These are phyloP conservation scores for Scheffersomyces quercinus DNA, from an alignment of 1,139 yeast species.

Conservation along the genomic window DNA sequence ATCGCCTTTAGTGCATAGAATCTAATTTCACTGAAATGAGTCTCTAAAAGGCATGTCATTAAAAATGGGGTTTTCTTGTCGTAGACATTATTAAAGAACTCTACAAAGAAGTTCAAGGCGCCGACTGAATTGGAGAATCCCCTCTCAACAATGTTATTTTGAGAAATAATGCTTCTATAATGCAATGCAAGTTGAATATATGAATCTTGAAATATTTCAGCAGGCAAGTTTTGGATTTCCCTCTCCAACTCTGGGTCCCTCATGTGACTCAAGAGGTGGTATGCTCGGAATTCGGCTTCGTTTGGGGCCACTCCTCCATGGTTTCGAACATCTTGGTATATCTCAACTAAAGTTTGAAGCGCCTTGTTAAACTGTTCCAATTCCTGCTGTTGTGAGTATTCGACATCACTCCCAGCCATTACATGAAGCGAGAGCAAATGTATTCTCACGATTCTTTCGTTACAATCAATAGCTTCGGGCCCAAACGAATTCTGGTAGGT, in stretches of 20 bases:
- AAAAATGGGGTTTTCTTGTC: constrained; percentile 61
- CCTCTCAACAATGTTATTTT: constrained; percentile 62
- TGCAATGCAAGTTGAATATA: constrained; percentile 72
- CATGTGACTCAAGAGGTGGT: constrained; percentile 75
- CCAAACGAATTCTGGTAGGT: constrained; percentile 94
- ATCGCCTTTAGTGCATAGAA: constrained; percentile 73
- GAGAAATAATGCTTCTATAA: constrained; percentile 65
- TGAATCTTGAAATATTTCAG: constrained; percentile 50
- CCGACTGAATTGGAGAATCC: constrained; percentile 60
- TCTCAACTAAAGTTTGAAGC: constrained; percentile 83
- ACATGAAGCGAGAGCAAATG: constrained; percentile 81
- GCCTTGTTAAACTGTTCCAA: constrained; percentile 92
- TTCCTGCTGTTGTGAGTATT: constrained; percentile 93
- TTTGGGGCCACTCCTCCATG: constrained; percentile 71
- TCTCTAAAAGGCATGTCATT: constrained; percentile 74
- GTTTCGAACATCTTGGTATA: constrained; percentile 77
- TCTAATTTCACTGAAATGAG: constrained; percentile 77
- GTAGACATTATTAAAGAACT: constrained; percentile 61
- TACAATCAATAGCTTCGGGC: constrained; percentile 90
- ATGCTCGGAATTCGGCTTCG: constrained; percentile 93
- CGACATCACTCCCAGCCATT: constrained; percentile 78
- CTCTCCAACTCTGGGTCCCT: constrained; percentile 85
- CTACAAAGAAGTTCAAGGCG: constrained; percentile 59
- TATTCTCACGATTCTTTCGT: constrained; percentile 86
- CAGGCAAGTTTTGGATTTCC: constrained; percentile 70